These are phyloP conservation scores for Limonium bicolor DNA, from an alignment of 148 eudicot genomes.

Conservation along the genomic window DNA sequence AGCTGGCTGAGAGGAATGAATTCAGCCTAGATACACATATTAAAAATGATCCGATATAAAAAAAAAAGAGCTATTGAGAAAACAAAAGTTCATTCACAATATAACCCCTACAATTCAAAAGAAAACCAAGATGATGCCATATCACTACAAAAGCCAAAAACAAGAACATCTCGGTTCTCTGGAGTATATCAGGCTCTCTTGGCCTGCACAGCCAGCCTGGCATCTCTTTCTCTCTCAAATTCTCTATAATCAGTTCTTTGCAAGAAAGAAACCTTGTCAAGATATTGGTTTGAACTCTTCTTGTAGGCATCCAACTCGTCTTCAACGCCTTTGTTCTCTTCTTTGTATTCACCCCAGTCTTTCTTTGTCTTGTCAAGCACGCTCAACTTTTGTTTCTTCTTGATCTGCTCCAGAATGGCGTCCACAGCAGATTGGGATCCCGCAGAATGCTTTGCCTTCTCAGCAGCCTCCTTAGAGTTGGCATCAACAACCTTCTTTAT, in stretches of 20 bases:
- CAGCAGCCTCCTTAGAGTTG: conserved; percentile 49
- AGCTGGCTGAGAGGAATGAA: no score
- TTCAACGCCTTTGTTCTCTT: conserved; percentile 70
- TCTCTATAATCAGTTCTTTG: conserved; percentile 73
- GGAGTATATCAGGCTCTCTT: conserved; percentile 56
- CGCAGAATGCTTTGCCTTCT: conserved; percentile 36
- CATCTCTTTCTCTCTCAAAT: conserved; percentile 89
- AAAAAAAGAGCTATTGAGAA: no score
- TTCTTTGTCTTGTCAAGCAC: conserved; percentile 96
- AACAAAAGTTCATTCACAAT: no score
- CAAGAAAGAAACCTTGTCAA: conserved; percentile 75
- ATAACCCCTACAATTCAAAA: no score
- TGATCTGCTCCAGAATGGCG: conserved; percentile 81
- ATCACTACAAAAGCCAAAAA: no score
- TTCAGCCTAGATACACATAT: no score
- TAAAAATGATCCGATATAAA: no score
- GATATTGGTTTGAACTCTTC: conserved; percentile 88
- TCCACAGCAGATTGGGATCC: conserved; percentile 67
- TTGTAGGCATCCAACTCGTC: conserved; percentile 82
- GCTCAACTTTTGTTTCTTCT: conserved; percentile 79
- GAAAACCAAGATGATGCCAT: no score
- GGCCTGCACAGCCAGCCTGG: conserved; percentile 56
- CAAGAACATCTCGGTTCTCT: conserved; percentile 73
- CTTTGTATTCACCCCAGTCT: conserved; percentile 97
- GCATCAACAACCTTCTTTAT: conserved; percentile 64